phyloP scores from a whole-genome alignment of 106 monocot species.

The Narthecium ossifragum region DNA sequence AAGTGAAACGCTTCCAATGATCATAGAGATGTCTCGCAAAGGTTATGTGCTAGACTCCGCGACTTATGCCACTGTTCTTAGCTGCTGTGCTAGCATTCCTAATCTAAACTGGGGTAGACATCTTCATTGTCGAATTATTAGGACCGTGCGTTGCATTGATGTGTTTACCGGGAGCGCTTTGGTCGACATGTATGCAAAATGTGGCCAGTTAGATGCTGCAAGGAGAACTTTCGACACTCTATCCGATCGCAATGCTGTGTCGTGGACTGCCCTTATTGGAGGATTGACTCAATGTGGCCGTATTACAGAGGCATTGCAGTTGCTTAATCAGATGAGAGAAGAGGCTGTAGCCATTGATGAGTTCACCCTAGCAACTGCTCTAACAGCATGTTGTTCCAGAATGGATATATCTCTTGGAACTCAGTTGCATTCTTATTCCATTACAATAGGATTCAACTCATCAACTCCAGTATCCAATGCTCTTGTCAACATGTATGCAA shows the following conservation, averaged over 20 bases:
- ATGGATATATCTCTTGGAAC: conserved; percentile 38
- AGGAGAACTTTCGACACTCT: conserved; percentile 47
- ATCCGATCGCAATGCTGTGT: conserved; percentile 28
- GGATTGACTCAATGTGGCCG: conserved; percentile 47
- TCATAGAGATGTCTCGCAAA: conserved; percentile 44
- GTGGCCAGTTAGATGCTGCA: conserved; percentile 49
- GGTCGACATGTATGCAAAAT: conserved; percentile 87
- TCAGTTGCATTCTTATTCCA: conserved; percentile 55
- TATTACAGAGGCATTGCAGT: conserved; percentile 36
- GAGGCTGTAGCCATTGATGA: conserved; percentile 35
- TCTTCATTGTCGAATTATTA: conserved; percentile 65
- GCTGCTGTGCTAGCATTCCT: conserved; percentile 45
- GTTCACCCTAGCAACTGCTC: conserved; percentile 53
- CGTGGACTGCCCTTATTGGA: conserved; percentile 74
- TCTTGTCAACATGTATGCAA: conserved; percentile 68
- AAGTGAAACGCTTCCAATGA: conserved; percentile 34
- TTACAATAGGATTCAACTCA: conserved; percentile 38
- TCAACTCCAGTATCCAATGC: conserved; percentile 76
- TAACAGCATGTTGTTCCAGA: conserved; percentile 54
- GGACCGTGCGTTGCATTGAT: conserved; percentile 29
- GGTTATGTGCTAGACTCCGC: conserved; percentile 44
- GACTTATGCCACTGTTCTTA: conserved; percentile 56
- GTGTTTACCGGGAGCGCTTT: conserved; percentile 57
- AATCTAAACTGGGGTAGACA: conserved; percentile 56
- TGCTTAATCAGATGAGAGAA: conserved; percentile 74